These are phyloP conservation scores for Yamadazyma paraphyllophila DNA, from an alignment of 805 yeast species.

Conservation along the genomic window DNA sequence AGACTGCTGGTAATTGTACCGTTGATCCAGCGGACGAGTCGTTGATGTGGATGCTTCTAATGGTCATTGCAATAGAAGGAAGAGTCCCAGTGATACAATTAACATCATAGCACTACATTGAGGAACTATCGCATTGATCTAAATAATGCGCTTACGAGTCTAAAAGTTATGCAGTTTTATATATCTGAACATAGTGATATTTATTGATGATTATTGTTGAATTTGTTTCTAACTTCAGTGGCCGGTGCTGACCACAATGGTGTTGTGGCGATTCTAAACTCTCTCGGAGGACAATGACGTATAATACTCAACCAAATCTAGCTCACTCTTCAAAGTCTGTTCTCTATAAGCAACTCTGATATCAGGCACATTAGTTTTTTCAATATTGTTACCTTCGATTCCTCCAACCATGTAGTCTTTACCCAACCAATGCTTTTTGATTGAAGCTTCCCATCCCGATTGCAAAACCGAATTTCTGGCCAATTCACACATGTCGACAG, in stretches of 20 bases:
- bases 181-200: background rate
- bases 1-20: slow-evolving; percentile 18
- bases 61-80: too few species aligned
- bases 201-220: background rate
- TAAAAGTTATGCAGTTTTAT: background rate
- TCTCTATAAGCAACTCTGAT: slow-evolving; percentile 80
- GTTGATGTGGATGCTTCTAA: too few species aligned
- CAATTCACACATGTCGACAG: slow-evolving; percentile 96
- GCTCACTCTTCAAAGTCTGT: slow-evolving; percentile 73
- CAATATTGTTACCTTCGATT: slow-evolving; percentile 81
- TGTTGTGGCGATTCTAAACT: background rate
- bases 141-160: background rate
- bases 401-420: slow-evolving; percentile 56
- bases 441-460: slow-evolving; percentile 86
- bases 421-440: slow-evolving; percentile 94
- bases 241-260: too few species aligned
- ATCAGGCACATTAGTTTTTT: slow-evolving; percentile 92
- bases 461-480: slow-evolving; percentile 91
- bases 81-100: too few species aligned
- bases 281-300: slow-evolving; percentile 23
- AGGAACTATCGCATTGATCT: too few species aligned
- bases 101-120: too few species aligned
- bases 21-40: too few species aligned
- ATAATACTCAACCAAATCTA: slow-evolving; percentile 64
- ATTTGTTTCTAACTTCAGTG: background rate